Conservation (phyloP, 2,329 filamentous ascomycete species). For the Penicillium brevicompactum region DNA sequence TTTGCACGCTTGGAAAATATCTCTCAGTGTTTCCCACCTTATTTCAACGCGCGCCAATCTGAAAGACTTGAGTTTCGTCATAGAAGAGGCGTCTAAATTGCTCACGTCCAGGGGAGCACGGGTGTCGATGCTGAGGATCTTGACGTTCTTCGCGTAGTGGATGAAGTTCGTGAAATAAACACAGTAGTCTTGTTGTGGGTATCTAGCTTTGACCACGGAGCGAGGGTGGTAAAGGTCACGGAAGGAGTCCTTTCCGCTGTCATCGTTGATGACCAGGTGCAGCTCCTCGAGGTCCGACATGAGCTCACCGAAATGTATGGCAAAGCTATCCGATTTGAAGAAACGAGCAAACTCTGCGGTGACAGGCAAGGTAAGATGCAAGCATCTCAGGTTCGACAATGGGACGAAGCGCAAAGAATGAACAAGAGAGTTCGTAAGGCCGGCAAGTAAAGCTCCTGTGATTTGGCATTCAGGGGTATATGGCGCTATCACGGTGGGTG, state of each 20-base stretch:
- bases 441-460: neutral
- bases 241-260: neutral
- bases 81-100: neutral
- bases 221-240: neutral
- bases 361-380: neutral
- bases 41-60: neutral
- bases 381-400: neutral
- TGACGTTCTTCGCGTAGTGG: neutral
- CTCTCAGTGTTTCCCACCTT: neutral
- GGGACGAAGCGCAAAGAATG: neutral
- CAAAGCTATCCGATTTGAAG: neutral
- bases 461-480: neutral
- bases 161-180: neutral
- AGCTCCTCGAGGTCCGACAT: neutral
- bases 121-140: neutral
- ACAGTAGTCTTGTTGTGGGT: neutral
- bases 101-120: neutral
- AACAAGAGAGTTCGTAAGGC: neutral
- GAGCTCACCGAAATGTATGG: neutral
- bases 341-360: conserved; percentile 1
- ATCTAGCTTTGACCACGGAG: neutral
- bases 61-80: neutral
- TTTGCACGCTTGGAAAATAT: neutral
- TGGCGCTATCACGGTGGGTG: neutral
- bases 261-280: neutral